Conservation (phyloP, 371 early-diverging fungal genomes). For the Mortierella sp. region DNA sequence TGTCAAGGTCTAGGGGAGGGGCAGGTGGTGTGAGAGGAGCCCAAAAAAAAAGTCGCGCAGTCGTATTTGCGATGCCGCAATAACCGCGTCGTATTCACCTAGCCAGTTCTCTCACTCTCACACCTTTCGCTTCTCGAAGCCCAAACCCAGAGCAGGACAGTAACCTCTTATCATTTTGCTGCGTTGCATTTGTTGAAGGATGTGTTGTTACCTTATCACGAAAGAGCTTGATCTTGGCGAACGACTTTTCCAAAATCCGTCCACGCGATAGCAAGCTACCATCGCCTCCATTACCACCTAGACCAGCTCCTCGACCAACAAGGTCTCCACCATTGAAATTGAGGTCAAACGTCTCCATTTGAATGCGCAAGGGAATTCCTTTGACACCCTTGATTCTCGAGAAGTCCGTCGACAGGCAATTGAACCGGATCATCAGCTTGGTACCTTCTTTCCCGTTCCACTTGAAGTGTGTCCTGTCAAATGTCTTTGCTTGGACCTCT, state of each 20-base stretch:
- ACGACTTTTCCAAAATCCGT: slow-evolving; percentile 66
- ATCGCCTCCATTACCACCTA: not conserved
- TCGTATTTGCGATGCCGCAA: no score
- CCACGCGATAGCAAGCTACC: not conserved
- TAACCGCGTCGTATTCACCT: no score
- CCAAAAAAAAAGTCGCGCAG: no score
- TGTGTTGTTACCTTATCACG: slow-evolving; percentile 76
- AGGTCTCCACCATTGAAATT: not conserved
- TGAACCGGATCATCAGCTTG: slow-evolving; percentile 80
- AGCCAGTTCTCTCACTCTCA: no score
- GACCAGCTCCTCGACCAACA: slow-evolving; percentile 1
- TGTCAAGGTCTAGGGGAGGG: no score
- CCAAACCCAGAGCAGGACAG: no score
- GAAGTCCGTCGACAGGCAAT: slow-evolving; percentile 88
- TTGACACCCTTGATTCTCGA: slow-evolving; percentile 89
- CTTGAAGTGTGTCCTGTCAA: slow-evolving; percentile 81
- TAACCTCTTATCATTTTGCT: no score
- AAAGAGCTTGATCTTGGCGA: slow-evolving; percentile 81
- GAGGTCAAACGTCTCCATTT: slow-evolving; percentile 62
- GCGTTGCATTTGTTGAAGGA: no score
- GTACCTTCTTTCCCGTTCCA: slow-evolving; percentile 83
- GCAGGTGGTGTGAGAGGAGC: not conserved
- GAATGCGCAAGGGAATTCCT: slow-evolving; percentile 83
- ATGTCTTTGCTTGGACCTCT: slow-evolving; percentile 68
- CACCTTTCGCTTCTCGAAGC: no score